These are phyloP conservation scores for Curvularia hawaiiensis DNA, from an alignment of 2,329 filamentous ascomycete genomes.

Conservation along the genomic window DNA sequence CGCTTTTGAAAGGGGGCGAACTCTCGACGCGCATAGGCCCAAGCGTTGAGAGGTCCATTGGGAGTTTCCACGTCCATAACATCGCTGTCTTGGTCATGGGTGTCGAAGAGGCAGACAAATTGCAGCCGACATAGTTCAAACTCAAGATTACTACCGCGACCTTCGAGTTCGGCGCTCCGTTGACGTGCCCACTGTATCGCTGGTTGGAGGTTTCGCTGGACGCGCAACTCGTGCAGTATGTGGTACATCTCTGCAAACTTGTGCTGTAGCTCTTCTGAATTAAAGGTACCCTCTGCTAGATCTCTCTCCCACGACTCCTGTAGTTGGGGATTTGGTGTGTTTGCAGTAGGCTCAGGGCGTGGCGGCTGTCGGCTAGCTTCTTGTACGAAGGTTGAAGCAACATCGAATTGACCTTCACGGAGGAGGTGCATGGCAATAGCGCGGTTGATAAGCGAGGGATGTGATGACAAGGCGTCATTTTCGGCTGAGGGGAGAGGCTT, in stretches of 20 bases:
- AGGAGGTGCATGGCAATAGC: conserved; percentile 97
- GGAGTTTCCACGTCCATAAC: conserved; percentile 48
- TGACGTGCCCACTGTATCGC: conserved; percentile 85
- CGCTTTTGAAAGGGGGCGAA: conserved; percentile 76
- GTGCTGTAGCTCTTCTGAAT: conserved; percentile 72
- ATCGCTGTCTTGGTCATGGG: conserved; percentile 51
- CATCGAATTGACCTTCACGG: conserved; percentile 89
- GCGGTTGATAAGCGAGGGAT: conserved; percentile 81
- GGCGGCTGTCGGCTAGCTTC: conserved; percentile 64
- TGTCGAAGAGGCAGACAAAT: conserved; percentile 82
- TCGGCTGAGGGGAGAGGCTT: conserved; percentile 75
- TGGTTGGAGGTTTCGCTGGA: conserved; percentile 72
- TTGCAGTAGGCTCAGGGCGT: conserved; percentile 44
- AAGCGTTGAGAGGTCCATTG: conserved; percentile 64
- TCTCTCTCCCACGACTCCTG: conserved; percentile 49
- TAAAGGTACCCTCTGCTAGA: conserved; percentile 61
- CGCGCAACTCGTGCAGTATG: conserved; percentile 79
- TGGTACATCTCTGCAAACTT: conserved; percentile 90
- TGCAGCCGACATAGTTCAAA: conserved; percentile 92
- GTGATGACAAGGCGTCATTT: conserved; percentile 77
- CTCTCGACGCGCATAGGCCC: conserved; percentile 75
- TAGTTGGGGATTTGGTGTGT: conserved; percentile 42
- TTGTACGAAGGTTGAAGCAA: conserved; percentile 81
- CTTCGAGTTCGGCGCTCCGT: conserved; percentile 74
- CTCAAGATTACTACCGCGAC: conserved; percentile 87